These are phyloP conservation scores for Citrus sinensis DNA, from an alignment of 345 rosid genomes.

Conservation along the genomic window DVS_A1.0 CM039163.1:48971501-48972000, in stretches of 20 bases:
- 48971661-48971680: constrained; percentile 89
- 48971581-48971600: background rate
- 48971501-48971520: background rate
- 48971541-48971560: background rate
- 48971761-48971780: constrained; percentile 87
- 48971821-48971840: constrained; percentile 75
- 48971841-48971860: constrained; percentile 81
- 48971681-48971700: constrained; percentile 79
- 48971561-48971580: background rate
- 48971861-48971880: constrained; percentile 5
- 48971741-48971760: constrained; percentile 99
- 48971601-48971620: constrained; percentile 4
- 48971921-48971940: background rate
- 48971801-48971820: constrained; percentile 81
- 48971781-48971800: constrained; percentile 94
- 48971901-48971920: background rate
- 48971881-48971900: background rate
- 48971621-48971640: constrained; percentile 10
- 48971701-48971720: constrained; percentile 75
- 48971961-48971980: background rate
- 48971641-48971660: constrained; percentile 77
- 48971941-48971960: background rate
- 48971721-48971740: constrained; percentile 82
- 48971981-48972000: background rate
- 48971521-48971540: background rate